These are phyloP conservation scores for Plenodomus tracheiphilus DNA, from an alignment of 2,329 filamentous ascomycete species.

Conservation along the genomic window DNA sequence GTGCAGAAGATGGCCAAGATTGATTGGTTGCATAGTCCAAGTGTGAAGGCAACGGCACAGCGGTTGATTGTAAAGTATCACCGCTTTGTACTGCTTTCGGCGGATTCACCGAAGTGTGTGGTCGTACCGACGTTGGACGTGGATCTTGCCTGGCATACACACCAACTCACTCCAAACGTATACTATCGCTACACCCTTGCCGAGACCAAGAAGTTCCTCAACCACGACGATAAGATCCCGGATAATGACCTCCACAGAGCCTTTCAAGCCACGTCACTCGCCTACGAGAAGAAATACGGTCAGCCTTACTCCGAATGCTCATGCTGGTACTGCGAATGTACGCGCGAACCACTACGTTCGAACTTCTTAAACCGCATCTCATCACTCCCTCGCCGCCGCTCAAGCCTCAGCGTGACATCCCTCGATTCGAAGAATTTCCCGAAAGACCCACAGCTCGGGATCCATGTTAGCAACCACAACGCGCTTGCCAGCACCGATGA, in stretches of 20 bases:
- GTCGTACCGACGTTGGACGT: conserved; percentile 74
- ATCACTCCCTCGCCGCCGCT: conserved; percentile 35
- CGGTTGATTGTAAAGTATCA: conserved; percentile 67
- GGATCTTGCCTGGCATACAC: conserved; percentile 77
- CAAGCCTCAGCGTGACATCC: conserved; percentile 7
- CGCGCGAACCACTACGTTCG: conserved; percentile 59
- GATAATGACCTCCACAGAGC: conserved; percentile 64
- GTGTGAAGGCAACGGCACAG: conserved; percentile 64
- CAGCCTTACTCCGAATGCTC: conserved; percentile 76
- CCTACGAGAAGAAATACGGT: conserved; percentile 66
- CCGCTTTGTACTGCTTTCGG: conserved; percentile 66
- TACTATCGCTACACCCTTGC: conserved; percentile 65
- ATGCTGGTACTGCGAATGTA: conserved; percentile 82
- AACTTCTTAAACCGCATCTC: conserved; percentile 44
- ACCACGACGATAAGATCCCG: conserved; percentile 84
- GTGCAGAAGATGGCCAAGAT: conserved; percentile 74
- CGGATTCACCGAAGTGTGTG: conserved; percentile 48
- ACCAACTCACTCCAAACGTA: conserved; percentile 66
- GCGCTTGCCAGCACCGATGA: conserved; percentile 54
- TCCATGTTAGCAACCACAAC: conserved; percentile 76
- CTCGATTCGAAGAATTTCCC: conserved; percentile 36
- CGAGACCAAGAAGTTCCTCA: conserved; percentile 63
- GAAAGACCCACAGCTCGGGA: conserved; percentile 57
- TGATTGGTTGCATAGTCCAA: conserved; percentile 77
- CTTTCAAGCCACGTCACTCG: conserved; percentile 74